Percentiles rank a stretch among this genome's conserved stretches.
phyloP scores from a whole-genome alignment of 73 alveolate genomes.

The Paramecium caudatum region DNA sequence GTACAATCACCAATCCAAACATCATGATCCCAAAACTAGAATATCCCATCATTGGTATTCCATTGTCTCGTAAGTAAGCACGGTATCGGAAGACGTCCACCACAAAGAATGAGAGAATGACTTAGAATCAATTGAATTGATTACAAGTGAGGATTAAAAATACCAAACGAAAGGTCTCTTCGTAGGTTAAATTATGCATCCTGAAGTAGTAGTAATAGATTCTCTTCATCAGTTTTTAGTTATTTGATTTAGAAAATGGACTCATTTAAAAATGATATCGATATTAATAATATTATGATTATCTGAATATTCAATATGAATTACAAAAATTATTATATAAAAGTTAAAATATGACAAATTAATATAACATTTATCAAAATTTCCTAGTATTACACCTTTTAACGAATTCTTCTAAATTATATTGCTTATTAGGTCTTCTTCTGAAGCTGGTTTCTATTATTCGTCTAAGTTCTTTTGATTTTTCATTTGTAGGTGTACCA shows the following conservation, averaged over 20 bases:
- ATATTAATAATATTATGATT: constrained; percentile 13
- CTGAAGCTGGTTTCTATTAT: constrained; percentile 17
- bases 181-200: background rate
- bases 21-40: background rate
- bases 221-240: no score
- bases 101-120: background rate
- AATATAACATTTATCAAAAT: background rate
- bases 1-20: constrained; percentile 40
- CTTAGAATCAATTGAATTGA: background rate
- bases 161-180: constrained; percentile 33
- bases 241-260: background rate
- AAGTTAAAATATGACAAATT: background rate
- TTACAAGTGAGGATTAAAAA: background rate
- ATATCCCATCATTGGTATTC: background rate
- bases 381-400: no score
- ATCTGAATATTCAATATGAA: background rate
- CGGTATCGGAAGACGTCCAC: background rate
- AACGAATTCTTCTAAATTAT: no score
- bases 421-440: constrained; percentile 43
- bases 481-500: background rate
- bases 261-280: constrained; percentile 16
- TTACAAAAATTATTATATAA: background rate
- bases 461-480: constrained; percentile 20
- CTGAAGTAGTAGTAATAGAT: background rate
- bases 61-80: background rate